phyloP scores from a whole-genome alignment of 2,329 filamentous ascomycete species.

The Chrysoporthe austroafricana region DNA sequence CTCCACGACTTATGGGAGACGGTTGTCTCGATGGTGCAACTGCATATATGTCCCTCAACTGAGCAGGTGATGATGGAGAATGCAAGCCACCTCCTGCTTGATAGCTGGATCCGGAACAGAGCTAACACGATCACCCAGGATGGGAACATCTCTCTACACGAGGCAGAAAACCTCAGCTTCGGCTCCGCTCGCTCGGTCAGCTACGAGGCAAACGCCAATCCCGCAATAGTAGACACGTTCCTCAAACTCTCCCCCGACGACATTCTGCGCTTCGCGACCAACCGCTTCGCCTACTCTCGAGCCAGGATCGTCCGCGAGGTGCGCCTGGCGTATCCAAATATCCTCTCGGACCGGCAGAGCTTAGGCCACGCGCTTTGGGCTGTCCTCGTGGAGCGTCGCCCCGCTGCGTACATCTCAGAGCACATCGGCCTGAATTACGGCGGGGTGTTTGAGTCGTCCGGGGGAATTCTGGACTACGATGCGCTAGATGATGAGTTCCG shows the following conservation, averaged over 20 bases:
- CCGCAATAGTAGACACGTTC: slow-evolving; percentile 48
- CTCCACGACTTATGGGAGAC: slow-evolving; percentile 50
- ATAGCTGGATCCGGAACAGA: not conserved
- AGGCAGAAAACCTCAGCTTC: slow-evolving; percentile 25
- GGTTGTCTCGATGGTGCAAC: slow-evolving; percentile 48
- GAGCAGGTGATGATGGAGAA: slow-evolving; percentile 41
- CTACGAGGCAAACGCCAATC: slow-evolving; percentile 34
- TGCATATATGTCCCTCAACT: slow-evolving; percentile 52
- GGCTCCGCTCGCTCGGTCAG: slow-evolving; percentile 21
- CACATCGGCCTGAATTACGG: too few relatives aligned
- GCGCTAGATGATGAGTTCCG: slow-evolving; percentile 3
- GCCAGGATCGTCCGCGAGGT: slow-evolving; percentile 49
- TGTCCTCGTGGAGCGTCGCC: slow-evolving; percentile 18
- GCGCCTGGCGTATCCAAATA: slow-evolving; percentile 41
- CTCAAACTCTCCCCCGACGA: slow-evolving; percentile 55
- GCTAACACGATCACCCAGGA: slow-evolving; percentile 7
- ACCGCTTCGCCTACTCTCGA: slow-evolving; percentile 51
- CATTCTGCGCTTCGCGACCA: slow-evolving; percentile 53
- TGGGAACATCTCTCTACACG: slow-evolving; percentile 2
- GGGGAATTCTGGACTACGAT: slow-evolving; percentile 23
- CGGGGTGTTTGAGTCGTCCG: not conserved
- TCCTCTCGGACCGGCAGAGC: slow-evolving; percentile 22
- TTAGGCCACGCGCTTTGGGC: slow-evolving; percentile 19
- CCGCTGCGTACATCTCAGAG: not conserved
- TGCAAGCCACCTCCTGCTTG: slow-evolving; percentile 36